Base-by-base conservation (phyloP, 2,329 filamentous ascomycete genomes). In the Sphaerostilbella broomeana region DNA sequence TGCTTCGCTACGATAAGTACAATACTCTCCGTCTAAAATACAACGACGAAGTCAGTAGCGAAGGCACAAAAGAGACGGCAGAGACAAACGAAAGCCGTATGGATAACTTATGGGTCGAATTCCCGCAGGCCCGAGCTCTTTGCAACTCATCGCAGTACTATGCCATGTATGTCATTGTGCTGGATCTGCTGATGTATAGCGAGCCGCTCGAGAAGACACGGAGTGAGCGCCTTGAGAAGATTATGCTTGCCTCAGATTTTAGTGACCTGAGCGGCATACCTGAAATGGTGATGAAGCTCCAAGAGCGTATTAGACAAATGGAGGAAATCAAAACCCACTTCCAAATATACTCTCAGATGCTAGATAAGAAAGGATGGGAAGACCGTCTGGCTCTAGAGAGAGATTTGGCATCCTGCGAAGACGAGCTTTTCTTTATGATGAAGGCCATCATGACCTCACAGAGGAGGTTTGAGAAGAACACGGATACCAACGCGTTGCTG, bases 401-500 rank as follows among this genome's bases (percentile, higher is more conserved):
- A 36, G 92, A 98, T 57, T 69, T 98, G 35, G 78, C 86, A 8
- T 79, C 79, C 15, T 95, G 87, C 54, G 92, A 97, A 59, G 92
- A 98, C 54, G 94, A 99, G 61, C 66, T 99, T 7, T 99, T 98
- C 72, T 98, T 98, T 66, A 85, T 98, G 70, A 97, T 98, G 92
- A 97, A 98, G 55, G 94, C 92, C 26, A 98, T 98, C 58, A 98
- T 92, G 2, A 94, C 88, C 3, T 94, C 90, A 5, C 92, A 98
- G 62, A 75, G 88, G 44, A 92, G 89, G 57, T 81, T 79, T 47
- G 87, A 94, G 75, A 51, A 54, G 32, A 70, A 78, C 35, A 77
- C 79, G 6, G 77, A 87, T 47, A 83, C 81, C 41, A 89, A 78
- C 44, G 88, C 88, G 5, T 69, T 95, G 27, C 63, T 98, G 38